Percentiles rank a stretch among this genome's conserved stretches.
Evolutionary conservation across 169 alveolate genomes (phyloP).

Genomic region (Plasmodium coatneyi): DNA sequence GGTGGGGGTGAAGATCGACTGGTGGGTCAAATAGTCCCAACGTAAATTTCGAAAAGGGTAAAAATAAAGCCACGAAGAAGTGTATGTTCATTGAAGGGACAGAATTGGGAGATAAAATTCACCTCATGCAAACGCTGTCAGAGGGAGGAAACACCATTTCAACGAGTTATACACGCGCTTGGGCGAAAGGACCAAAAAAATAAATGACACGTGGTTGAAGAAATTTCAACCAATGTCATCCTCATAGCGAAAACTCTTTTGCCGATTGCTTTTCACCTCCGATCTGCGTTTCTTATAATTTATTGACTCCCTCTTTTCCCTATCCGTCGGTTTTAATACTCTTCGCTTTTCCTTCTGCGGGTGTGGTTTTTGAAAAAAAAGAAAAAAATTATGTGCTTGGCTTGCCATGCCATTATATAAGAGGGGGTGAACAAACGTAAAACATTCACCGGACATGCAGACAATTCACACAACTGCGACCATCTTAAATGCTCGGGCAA

Average conservation of each 20-base stretch:
- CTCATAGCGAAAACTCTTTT: constrained; percentile 28
- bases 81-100: neutral
- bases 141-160: neutral
- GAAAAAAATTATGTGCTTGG: neutral
- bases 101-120: neutral
- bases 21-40: neutral
- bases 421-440: neutral
- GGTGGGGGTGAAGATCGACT: neutral
- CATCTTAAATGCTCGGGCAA: neutral
- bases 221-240: constrained; percentile 25
- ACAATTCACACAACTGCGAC: neutral
- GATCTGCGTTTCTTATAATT: constrained; percentile 80
- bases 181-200: neutral
- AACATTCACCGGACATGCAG: neutral
- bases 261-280: constrained; percentile 80
- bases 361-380: neutral
- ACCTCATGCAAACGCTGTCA: neutral
- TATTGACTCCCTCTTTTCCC: constrained; percentile 78
- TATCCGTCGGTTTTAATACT: constrained; percentile 78
- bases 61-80: neutral
- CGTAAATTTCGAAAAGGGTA: neutral
- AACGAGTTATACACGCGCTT: neutral
- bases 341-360: constrained; percentile 80
- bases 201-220: neutral
- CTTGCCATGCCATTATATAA: neutral